A percentile compares a stretch with the other conserved stretches of the same genome.
phyloP scores from a whole-genome alignment of 768 basidiomycete genomes.

The Floccularia luteovirens region DNA sequence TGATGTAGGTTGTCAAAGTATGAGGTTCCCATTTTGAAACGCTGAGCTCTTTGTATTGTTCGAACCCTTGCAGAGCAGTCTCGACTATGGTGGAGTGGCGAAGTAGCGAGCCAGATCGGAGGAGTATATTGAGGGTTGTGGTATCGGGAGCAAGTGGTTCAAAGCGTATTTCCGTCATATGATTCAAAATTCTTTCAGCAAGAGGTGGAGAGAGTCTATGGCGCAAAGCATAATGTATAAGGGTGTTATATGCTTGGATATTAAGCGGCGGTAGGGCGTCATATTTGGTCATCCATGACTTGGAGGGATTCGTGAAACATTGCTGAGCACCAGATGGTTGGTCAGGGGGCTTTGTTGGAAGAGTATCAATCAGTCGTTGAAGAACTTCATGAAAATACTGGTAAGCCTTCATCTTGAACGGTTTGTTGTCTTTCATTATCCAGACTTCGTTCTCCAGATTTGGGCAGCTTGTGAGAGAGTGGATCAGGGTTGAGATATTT shows the following conservation, averaged over 20 bases:
- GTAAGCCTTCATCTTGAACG: slow-evolving; percentile 28
- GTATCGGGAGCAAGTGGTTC: slow-evolving; percentile 36
- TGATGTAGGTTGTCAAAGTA: no score
- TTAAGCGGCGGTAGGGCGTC: slow-evolving; percentile 12
- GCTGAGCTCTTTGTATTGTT: slow-evolving; percentile 14
- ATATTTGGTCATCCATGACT: slow-evolving; percentile 1
- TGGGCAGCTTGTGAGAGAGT: slow-evolving; percentile 38
- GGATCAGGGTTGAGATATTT: slow-evolving; percentile 36
- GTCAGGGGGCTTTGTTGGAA: no score
- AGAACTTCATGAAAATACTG: slow-evolving; percentile 43
- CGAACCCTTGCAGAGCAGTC: slow-evolving; percentile 26
- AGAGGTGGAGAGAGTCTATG: slow-evolving; percentile 44
- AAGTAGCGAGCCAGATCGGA: slow-evolving; percentile 47
- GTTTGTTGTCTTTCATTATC: slow-evolving; percentile 18
- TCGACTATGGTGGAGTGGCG: slow-evolving; percentile 34
- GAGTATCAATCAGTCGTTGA: slow-evolving; percentile 25
- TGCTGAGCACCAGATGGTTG: background rate
- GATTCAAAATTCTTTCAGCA: slow-evolving; percentile 40
- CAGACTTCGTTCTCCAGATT: slow-evolving; percentile 30
- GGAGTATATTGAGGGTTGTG: slow-evolving; percentile 49
- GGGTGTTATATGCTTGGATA: slow-evolving; percentile 39
- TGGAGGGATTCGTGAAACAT: slow-evolving; percentile 1
- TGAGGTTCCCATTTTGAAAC: background rate
- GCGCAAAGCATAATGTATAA: slow-evolving; percentile 61
- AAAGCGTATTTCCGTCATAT: slow-evolving; percentile 41